Conservation (phyloP, 1,139 yeast species). For the Taiozyma onychis region DNA sequence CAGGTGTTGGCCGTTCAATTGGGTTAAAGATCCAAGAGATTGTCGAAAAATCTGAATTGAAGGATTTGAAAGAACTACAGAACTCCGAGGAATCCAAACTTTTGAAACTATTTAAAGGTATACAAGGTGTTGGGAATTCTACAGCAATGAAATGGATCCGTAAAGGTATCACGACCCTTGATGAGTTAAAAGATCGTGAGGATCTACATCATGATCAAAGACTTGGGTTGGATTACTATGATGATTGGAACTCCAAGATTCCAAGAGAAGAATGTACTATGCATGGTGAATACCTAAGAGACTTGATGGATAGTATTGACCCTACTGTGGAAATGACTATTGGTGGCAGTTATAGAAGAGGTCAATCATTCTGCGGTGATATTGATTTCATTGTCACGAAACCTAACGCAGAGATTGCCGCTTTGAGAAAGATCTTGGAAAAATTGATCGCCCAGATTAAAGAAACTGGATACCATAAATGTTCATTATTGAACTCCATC, state of each 20-base stretch:
- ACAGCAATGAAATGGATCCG: slow-evolving; percentile 40
- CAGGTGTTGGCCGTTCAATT: slow-evolving; percentile 41
- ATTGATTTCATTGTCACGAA: slow-evolving; percentile 51
- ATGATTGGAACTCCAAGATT: slow-evolving; percentile 45
- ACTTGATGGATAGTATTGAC: slow-evolving; percentile 33
- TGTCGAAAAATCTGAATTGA: slow-evolving; percentile 34
- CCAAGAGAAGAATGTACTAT: slow-evolving; percentile 40
- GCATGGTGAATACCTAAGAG: slow-evolving; percentile 36
- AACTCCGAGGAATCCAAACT: slow-evolving; percentile 25
- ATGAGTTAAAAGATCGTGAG: slow-evolving; percentile 32
- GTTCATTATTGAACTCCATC: slow-evolving; percentile 7
- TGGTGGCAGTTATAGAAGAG: slow-evolving; percentile 57
- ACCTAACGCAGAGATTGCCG: slow-evolving; percentile 24
- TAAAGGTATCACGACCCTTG: slow-evolving; percentile 35
- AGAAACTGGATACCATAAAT: slow-evolving; percentile 15
- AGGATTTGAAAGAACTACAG: slow-evolving; percentile 30
- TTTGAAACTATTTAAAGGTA: slow-evolving; percentile 35
- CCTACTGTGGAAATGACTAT: slow-evolving; percentile 32
- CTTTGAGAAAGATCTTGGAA: slow-evolving; percentile 16
- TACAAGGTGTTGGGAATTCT: slow-evolving; percentile 49
- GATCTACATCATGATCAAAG: slow-evolving; percentile 35
- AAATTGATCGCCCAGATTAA: slow-evolving; percentile 29
- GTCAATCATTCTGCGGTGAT: slow-evolving; percentile 46
- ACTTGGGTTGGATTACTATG: slow-evolving; percentile 43
- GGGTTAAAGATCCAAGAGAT: slow-evolving; percentile 47